phyloP scores from a whole-genome alignment of 2,329 filamentous ascomycete genomes.

The Mollisia scopiformis region DNA sequence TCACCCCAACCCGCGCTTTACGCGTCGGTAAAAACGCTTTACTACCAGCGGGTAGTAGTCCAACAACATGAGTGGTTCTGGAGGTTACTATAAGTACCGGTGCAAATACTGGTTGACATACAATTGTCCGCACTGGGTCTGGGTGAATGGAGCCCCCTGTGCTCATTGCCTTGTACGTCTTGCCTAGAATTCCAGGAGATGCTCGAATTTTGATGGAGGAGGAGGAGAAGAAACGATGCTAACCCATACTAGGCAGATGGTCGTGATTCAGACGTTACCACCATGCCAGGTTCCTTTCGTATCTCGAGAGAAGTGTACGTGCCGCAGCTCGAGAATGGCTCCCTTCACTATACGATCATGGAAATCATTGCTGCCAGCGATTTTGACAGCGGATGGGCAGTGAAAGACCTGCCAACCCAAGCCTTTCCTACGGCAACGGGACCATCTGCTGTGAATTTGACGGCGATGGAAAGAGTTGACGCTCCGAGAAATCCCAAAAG shows the following conservation, averaged over 20 bases:
- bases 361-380: slow-evolving; percentile 43
- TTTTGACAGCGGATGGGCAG: slow-evolving; percentile 33
- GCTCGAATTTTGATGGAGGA: neutral
- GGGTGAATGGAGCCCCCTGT: slow-evolving; percentile 53
- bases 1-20: slow-evolving; percentile 18
- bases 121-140: slow-evolving; percentile 58
- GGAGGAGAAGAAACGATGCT: slow-evolving; percentile 9
- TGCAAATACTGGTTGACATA: slow-evolving; percentile 58
- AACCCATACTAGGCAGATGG: slow-evolving; percentile 48
- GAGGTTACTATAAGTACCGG: slow-evolving; percentile 51
- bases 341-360: slow-evolving; percentile 52
- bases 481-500: slow-evolving; percentile 18
- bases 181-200: neutral
- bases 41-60: slow-evolving; percentile 36
- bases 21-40: slow-evolving; percentile 32
- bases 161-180: slow-evolving; percentile 51
- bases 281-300: slow-evolving; percentile 28
- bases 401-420: slow-evolving; percentile 27
- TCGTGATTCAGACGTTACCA: slow-evolving; percentile 46
- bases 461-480: slow-evolving; percentile 23
- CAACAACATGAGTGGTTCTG: slow-evolving; percentile 35
- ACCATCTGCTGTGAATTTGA: slow-evolving; percentile 22
- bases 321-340: slow-evolving; percentile 48
- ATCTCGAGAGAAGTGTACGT: slow-evolving; percentile 47
- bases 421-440: slow-evolving; percentile 27